phyloP scores from a whole-genome alignment of 2,329 filamentous ascomycete species.

The Exutisphaerella laricina region DNA sequence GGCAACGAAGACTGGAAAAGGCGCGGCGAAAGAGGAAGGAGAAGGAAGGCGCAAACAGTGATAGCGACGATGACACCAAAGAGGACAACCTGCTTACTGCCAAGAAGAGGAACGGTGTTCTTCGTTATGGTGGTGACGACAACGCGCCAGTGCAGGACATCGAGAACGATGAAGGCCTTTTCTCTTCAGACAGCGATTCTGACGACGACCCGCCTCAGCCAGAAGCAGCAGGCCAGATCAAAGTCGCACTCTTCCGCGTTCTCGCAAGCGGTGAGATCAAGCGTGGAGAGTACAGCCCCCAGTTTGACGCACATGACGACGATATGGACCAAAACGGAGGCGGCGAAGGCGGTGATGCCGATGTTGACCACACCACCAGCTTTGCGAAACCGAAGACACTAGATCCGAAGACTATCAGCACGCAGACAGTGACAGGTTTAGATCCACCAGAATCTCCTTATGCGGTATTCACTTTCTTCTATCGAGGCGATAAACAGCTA shows the following conservation, averaged over 20 bases:
- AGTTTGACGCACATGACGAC: slow-evolving; percentile 94
- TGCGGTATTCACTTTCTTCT: slow-evolving; percentile 96
- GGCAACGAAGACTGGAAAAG: slow-evolving; percentile 62
- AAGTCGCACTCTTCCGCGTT: slow-evolving; percentile 92
- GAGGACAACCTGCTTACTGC: slow-evolving; percentile 36
- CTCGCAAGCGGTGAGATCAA: slow-evolving; percentile 95
- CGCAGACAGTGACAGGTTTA: slow-evolving; percentile 97
- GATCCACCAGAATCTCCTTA: slow-evolving; percentile 95
- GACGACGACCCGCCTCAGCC: slow-evolving; percentile 81
- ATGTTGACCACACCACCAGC: slow-evolving; percentile 94
- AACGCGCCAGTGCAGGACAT: slow-evolving; percentile 65
- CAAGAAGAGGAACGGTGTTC: slow-evolving; percentile 49
- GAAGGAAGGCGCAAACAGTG: slow-evolving; percentile 48
- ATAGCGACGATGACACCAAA: slow-evolving; percentile 45
- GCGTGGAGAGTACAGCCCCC: slow-evolving; percentile 93
- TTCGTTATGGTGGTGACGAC: slow-evolving; percentile 75
- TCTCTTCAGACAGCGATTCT: slow-evolving; percentile 56
- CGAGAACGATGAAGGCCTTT: slow-evolving; percentile 62
- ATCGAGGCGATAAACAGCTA: slow-evolving; percentile 89
- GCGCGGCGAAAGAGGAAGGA: slow-evolving; percentile 64
- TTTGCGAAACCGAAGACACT: slow-evolving; percentile 95
- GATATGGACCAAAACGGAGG: slow-evolving; percentile 56
- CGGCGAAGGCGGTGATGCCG: slow-evolving; percentile 64
- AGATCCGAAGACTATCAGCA: slow-evolving; percentile 96
- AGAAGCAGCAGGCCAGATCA: slow-evolving; percentile 95